These are phyloP conservation scores for Arthrobotrys iridis DNA, from an alignment of 2,329 filamentous ascomycete genomes.

Conservation along the genomic window DNA sequence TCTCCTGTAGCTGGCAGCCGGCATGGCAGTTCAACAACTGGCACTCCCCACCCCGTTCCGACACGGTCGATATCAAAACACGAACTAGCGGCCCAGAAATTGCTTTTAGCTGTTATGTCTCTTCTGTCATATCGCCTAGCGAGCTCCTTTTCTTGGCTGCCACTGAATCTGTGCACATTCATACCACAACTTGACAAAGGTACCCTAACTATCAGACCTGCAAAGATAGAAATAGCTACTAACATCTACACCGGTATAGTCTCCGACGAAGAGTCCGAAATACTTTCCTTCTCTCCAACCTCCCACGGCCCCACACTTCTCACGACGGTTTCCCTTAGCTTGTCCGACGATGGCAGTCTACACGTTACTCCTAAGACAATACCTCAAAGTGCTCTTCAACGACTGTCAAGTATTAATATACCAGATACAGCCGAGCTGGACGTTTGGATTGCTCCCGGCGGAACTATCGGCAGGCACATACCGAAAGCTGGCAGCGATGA, in stretches of 20 bases:
- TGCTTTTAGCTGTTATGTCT: conserved; percentile 40
- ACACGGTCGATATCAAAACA: conserved; percentile 36
- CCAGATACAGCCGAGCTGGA: conserved; percentile 26
- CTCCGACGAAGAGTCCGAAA: conserved; percentile 8
- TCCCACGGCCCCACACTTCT: conserved; percentile 28
- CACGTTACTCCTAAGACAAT: conserved; percentile 37
- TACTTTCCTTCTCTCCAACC: conserved; percentile 24
- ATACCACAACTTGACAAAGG: conserved; percentile 9
- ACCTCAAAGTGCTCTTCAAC: conserved; percentile 24
- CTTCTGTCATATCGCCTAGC: conserved; percentile 47
- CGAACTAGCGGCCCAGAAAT: conserved; percentile 34
- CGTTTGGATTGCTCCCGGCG: conserved; percentile 47
- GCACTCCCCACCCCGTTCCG: conserved; percentile 11
- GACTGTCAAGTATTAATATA: not conserved
- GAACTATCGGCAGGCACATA: conserved; percentile 34
- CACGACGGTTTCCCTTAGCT: conserved; percentile 35
- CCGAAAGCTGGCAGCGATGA: not conserved
- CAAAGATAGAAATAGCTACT: not conserved
- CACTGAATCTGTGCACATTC: conserved; percentile 49
- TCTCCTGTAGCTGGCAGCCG: conserved; percentile 34
- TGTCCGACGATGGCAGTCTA: conserved; percentile 40
- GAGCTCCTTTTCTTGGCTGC: conserved; percentile 39
- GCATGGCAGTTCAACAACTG: conserved; percentile 22
- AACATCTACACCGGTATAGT: not conserved
- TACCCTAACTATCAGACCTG: not conserved